Conservation (phyloP, 148 eudicot genomes). For the Rhododendron ovatum region DNA sequence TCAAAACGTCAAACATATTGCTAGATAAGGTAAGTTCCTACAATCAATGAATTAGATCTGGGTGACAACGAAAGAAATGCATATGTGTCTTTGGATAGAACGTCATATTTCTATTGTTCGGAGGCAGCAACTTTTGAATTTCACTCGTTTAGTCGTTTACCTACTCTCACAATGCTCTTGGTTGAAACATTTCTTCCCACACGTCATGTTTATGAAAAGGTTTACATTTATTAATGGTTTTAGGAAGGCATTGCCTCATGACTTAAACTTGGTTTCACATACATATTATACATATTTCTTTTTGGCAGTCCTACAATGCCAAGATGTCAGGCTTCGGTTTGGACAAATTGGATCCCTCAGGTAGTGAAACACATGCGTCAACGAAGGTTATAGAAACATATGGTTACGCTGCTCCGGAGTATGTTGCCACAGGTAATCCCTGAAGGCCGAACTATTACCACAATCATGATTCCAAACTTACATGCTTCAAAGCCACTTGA, state of each 20-base stretch:
- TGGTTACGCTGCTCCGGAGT: slow-evolving; percentile 84
- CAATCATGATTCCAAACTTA: no score
- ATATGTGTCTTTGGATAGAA: neutral
- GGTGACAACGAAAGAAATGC: no score
- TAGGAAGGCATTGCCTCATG: neutral
- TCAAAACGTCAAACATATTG: no score
- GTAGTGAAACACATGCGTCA: slow-evolving; percentile 59
- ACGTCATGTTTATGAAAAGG: neutral
- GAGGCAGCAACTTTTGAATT: neutral
- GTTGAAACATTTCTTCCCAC: neutral
- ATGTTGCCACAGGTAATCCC: no score
- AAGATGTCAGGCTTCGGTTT: slow-evolving; percentile 87
- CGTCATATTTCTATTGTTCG: neutral
- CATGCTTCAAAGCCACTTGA: no score
- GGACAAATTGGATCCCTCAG: slow-evolving; percentile 69
- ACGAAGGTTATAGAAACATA: slow-evolving; percentile 75
- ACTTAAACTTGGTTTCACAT: neutral
- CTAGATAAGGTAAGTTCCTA: no score
- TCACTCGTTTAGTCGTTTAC: neutral
- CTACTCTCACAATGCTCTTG: neutral
- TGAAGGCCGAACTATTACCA: no score
- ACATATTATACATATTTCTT: neutral
- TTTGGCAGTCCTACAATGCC: slow-evolving; percentile 59
- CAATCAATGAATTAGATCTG: no score
- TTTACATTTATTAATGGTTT: neutral